Base-by-base conservation (phyloP, 306 rosid genomes). In the Comarum palustre region DNA sequence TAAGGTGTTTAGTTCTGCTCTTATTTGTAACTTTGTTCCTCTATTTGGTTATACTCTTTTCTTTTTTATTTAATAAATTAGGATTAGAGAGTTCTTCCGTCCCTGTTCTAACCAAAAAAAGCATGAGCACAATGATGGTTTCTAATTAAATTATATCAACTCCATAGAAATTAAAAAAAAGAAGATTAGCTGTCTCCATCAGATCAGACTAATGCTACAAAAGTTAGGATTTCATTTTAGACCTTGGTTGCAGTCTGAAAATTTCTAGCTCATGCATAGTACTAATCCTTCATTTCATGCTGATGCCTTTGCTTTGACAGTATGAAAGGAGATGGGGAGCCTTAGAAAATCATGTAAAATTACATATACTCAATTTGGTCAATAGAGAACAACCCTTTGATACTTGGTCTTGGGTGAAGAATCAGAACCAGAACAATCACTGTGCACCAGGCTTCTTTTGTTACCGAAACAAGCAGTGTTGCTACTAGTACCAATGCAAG, bases 391-490 rank as follows among this genome's bases (percentile, higher is more conserved):
- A 66, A 78, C 41, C 76, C 75, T 82, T 83, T 78, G 83, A 57
- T 60, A 64, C 85, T 87, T 87, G 57, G 86, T 74, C 79, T 25
- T 24, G 68, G 84, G 78, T 32, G 22, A 39, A 42, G 34, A 74
- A 54, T 50, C 81, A 72, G 75, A 38, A 42, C 24, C 73, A n/a
- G 64, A n/a, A 46, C 16, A 73, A 29, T 78, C 75, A 81, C 76
- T 73, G 15, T 48, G 74, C 20, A 73, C 27, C 66, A 79, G 79
- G 29, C 79, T 82, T 74, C 91, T 84, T 73, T 84, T 84, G 58
- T 78, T 78, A 27, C 80, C 59, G 31, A 81, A 68, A 47, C 75
- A 74, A 41, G 52, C 68, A 12, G 16, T 60, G 22, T 9, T 41
- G 32, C 43, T 57, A 22, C 25, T 67, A 34, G 67, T 5, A 31